These are phyloP conservation scores for Somion occarium DNA, from an alignment of 1,284 basidiomycete species.

Conservation along the genomic window DNA sequence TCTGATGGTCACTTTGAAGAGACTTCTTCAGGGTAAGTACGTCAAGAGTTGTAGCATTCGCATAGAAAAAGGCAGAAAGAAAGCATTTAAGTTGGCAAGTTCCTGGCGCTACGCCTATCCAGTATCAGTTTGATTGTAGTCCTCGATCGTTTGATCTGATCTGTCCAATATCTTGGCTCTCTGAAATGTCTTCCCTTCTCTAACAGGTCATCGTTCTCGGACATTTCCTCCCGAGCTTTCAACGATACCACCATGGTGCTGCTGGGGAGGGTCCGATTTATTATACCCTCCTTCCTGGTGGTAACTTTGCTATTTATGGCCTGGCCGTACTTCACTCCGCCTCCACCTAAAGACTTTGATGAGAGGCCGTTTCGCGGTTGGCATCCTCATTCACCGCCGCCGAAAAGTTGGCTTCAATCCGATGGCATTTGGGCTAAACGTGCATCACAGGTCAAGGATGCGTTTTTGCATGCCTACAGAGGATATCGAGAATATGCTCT, in stretches of 20 bases:
- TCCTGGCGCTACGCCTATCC: no score
- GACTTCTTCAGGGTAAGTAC: no score
- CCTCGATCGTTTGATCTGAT: no score
- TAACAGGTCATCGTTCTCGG: no score
- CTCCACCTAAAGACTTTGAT: background rate
- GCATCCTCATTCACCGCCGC: background rate
- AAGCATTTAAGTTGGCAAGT: no score
- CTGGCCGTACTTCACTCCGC: background rate
- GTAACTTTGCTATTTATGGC: background rate
- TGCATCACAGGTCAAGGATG: slow-evolving; percentile 49
- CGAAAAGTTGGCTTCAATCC: background rate
- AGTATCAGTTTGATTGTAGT: no score
- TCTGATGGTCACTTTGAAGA: no score
- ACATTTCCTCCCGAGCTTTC: background rate
- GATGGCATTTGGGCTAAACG: slow-evolving; percentile 39
- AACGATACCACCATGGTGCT: background rate
- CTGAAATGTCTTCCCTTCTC: no score
- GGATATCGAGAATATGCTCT: slow-evolving; percentile 55
- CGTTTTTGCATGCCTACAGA: slow-evolving; percentile 59
- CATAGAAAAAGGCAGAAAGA: no score
- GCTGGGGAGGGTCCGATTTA: background rate
- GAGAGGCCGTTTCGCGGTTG: background rate
- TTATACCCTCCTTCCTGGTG: background rate
- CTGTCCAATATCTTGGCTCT: no score
- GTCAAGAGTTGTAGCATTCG: no score